Conservation (phyloP, 768 basidiomycete species). For the Termitomyces bulborhizus region DNA sequence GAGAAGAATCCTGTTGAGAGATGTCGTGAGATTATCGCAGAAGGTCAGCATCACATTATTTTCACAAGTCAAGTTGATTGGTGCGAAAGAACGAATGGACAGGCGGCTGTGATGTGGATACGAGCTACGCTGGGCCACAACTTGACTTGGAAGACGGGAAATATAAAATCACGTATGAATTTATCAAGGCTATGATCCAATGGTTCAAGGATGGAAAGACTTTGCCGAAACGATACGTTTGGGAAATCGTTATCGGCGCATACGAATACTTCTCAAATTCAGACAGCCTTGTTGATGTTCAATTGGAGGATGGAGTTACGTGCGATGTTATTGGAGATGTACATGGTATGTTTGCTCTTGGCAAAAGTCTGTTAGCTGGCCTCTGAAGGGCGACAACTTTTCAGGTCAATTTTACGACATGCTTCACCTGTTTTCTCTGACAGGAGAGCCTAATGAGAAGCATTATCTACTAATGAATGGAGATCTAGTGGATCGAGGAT, state of each 20-base stretch:
- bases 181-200: slow-evolving; percentile 79
- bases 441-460: slow-evolving; percentile 77
- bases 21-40: slow-evolving; percentile 71
- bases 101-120: slow-evolving; percentile 81
- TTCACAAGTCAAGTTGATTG: background rate
- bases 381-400: background rate
- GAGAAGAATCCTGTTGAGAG: slow-evolving; percentile 73
- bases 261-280: slow-evolving; percentile 70
- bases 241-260: slow-evolving; percentile 93
- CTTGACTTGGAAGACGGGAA: slow-evolving; percentile 57
- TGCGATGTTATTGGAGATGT: slow-evolving; percentile 96
- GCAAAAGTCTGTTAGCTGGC: background rate
- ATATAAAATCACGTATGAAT: slow-evolving; percentile 69
- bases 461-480: slow-evolving; percentile 90
- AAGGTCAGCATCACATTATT: slow-evolving; percentile 41
- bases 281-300: slow-evolving; percentile 73
- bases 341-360: slow-evolving; percentile 52
- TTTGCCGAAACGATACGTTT: slow-evolving; percentile 84
- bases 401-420: slow-evolving; percentile 94
- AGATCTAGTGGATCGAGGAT: slow-evolving; percentile 96
- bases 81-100: background rate
- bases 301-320: slow-evolving; percentile 69
- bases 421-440: slow-evolving; percentile 78
- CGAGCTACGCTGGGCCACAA: slow-evolving; percentile 67
- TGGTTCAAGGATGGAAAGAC: slow-evolving; percentile 95